A percentile compares a stretch with the other conserved stretches of the same genome.
Conservation (phyloP, 2,329 filamentous ascomycete genomes). For the Penicillium fuscoglaucum region DNA sequence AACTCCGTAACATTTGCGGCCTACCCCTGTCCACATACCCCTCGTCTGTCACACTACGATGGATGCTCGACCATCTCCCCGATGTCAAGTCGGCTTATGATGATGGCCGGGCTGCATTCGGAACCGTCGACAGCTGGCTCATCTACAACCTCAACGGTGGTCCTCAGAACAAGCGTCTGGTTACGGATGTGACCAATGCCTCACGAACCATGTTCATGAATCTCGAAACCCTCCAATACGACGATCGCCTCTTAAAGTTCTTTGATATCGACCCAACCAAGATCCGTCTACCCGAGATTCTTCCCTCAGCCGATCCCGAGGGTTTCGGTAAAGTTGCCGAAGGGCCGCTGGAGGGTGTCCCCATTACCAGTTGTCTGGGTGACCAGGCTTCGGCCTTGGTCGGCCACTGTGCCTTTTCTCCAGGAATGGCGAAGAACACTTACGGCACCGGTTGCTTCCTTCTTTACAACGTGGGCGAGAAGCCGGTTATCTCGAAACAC, state of each 20-base stretch:
- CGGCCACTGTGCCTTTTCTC: constrained; percentile 78
- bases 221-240: constrained; percentile 75
- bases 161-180: constrained; percentile 65
- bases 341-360: constrained; percentile 67
- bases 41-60: constrained; percentile 79
- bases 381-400: constrained; percentile 86
- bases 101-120: constrained; percentile 73
- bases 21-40: constrained; percentile 86
- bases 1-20: constrained; percentile 70
- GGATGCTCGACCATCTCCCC: constrained; percentile 73
- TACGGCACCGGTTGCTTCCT: constrained; percentile 90
- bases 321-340: constrained; percentile 68
- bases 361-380: constrained; percentile 80
- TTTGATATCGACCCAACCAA: constrained; percentile 74
- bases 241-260: constrained; percentile 73
- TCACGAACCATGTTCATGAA: constrained; percentile 96
- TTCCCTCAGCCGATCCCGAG: constrained; percentile 72
- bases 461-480: constrained; percentile 81
- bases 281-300: constrained; percentile 76
- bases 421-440: constrained; percentile 85
- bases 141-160: constrained; percentile 79
- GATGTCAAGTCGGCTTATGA: constrained; percentile 74
- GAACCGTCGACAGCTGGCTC: constrained; percentile 86
- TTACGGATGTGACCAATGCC: constrained; percentile 85
- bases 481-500: constrained; percentile 80